A percentile compares a stretch with the other conserved stretches of the same genome.
These are phyloP conservation scores for Candida argentea DNA, from an alignment of 805 yeast genomes.

Conservation along the genomic window DNA sequence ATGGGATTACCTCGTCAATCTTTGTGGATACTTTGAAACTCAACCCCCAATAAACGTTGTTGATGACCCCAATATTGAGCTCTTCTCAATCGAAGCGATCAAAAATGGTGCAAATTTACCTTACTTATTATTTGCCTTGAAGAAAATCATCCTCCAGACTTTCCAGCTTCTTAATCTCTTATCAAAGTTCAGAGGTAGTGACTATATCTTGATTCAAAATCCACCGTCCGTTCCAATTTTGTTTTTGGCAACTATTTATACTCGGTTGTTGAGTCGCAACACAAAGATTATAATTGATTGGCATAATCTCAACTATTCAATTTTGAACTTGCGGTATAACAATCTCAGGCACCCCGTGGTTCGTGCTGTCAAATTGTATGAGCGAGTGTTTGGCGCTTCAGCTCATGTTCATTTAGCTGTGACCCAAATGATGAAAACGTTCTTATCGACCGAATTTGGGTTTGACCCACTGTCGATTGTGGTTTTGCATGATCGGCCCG, in stretches of 20 bases:
- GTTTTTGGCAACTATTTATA: slow-evolving; percentile 48
- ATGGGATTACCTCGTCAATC: slow-evolving; percentile 61
- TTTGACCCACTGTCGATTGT: slow-evolving; percentile 36
- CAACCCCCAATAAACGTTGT: slow-evolving; percentile 39
- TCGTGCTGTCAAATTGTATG: slow-evolving; percentile 49
- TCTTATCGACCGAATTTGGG: slow-evolving; percentile 45
- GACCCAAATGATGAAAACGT: slow-evolving; percentile 60
- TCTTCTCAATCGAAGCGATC: slow-evolving; percentile 36
- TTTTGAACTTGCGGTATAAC: slow-evolving; percentile 55
- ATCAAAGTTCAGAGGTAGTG: slow-evolving; percentile 46
- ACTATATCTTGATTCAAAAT: slow-evolving; percentile 70
- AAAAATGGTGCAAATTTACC: slow-evolving; percentile 35
- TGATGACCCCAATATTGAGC: slow-evolving; percentile 41
- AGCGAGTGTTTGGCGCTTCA: slow-evolving; percentile 45
- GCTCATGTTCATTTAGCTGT: slow-evolving; percentile 76
- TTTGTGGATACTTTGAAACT: slow-evolving; percentile 74
- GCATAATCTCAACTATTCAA: slow-evolving; percentile 90
- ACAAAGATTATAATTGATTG: slow-evolving; percentile 77
- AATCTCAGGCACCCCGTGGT: slow-evolving; percentile 54
- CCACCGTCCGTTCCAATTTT: slow-evolving; percentile 90
- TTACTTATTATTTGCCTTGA: slow-evolving; percentile 43
- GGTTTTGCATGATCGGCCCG: slow-evolving; percentile 84
- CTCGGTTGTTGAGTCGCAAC: slow-evolving; percentile 37
- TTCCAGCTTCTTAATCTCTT: slow-evolving; percentile 37
- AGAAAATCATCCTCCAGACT: slow-evolving; percentile 54